Conservation (phyloP, 2,329 filamentous ascomycete species). For the Daldinia sp. region DNA sequence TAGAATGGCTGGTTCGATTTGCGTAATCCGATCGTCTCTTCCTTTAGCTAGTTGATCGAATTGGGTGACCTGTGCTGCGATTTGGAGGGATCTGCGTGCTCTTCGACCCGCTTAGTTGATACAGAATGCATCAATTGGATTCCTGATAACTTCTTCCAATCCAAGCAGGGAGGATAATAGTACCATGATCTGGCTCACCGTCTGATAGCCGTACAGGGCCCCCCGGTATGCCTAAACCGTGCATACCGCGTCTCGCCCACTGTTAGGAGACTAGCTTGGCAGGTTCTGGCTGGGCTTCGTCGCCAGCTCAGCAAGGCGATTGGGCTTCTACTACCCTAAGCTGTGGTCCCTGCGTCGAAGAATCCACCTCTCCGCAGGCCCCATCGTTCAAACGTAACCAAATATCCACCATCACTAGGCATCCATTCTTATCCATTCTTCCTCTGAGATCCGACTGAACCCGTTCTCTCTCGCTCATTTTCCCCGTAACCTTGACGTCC, state of each 20-base stretch:
- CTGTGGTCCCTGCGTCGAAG: slow-evolving; percentile 13
- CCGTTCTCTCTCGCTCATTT: slow-evolving; percentile 1
- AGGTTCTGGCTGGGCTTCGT: slow-evolving; percentile 3
- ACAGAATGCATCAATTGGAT: slow-evolving; percentile 1
- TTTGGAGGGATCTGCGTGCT: neutral
- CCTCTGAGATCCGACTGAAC: slow-evolving; percentile 7
- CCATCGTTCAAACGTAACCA: slow-evolving; percentile 13
- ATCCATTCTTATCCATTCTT: slow-evolving; percentile 9
- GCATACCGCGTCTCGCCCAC: slow-evolving; percentile 9
- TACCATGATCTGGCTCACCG: slow-evolving; percentile 12
- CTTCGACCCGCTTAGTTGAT: slow-evolving; percentile 4
- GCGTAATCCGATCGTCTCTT: slow-evolving; percentile 7
- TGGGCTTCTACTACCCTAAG: neutral
- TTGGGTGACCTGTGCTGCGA: neutral
- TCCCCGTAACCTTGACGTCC: slow-evolving; percentile 7
- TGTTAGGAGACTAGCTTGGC: slow-evolving; percentile 1
- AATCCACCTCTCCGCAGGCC: slow-evolving; percentile 14
- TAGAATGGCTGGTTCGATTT: neutral
- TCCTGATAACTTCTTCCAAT: slow-evolving; percentile 2
- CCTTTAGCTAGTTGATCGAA: slow-evolving; percentile 3
- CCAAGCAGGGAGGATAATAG: slow-evolving; percentile 3
- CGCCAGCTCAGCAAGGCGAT: slow-evolving; percentile 13
- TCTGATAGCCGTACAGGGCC: slow-evolving; percentile 7
- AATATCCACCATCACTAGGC: slow-evolving; percentile 2
- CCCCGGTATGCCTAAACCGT: slow-evolving; percentile 2